Evolutionary conservation across 1,139 yeast genomes (phyloP).

Genomic region (Hansenula anomala): DNA sequence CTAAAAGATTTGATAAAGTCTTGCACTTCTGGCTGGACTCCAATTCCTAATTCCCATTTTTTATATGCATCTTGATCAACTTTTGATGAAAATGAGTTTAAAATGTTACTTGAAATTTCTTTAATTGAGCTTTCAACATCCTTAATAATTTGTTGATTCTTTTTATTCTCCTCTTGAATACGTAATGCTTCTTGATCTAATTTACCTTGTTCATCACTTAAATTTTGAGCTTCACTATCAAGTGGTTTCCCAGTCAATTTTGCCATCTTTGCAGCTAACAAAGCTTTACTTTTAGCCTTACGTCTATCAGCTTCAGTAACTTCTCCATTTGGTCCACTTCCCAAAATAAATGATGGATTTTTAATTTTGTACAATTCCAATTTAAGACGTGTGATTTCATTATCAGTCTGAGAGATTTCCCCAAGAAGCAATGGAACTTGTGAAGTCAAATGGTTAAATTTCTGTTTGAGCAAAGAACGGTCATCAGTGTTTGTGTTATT

Average conservation of each 20-base stretch:
- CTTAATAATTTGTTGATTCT: conserved; percentile 52
- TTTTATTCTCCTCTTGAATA: conserved; percentile 50
- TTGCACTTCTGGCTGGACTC: conserved; percentile 64
- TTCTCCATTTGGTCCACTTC: conserved; percentile 83
- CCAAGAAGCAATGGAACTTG: conserved; percentile 65
- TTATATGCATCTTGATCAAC: conserved; percentile 43
- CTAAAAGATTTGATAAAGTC: conserved; percentile 57
- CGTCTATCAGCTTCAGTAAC: conserved; percentile 77
- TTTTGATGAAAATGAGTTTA: conserved; percentile 40
- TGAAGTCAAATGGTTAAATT: conserved; percentile 47
- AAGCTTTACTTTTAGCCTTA: conserved; percentile 73
- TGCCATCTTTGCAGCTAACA: conserved; percentile 82
- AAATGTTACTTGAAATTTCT: conserved; percentile 64
- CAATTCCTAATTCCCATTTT: conserved; percentile 86
- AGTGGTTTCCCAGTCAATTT: conserved; percentile 76
- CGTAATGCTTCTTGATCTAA: conserved; percentile 51
- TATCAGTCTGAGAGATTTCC: conserved; percentile 58
- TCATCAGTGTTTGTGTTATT: conserved; percentile 27
- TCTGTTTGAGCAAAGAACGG: conserved; percentile 20
- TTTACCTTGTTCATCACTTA: conserved; percentile 51
- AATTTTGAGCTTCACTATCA: conserved; percentile 40
- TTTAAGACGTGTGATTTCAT: conserved; percentile 63
- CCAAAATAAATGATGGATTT: conserved; percentile 64
- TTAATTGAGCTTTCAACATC: conserved; percentile 75
- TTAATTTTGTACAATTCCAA: conserved; percentile 59